Conservation (phyloP, 139 green algal genomes). For the Chlamydomonas sp. region DNA sequence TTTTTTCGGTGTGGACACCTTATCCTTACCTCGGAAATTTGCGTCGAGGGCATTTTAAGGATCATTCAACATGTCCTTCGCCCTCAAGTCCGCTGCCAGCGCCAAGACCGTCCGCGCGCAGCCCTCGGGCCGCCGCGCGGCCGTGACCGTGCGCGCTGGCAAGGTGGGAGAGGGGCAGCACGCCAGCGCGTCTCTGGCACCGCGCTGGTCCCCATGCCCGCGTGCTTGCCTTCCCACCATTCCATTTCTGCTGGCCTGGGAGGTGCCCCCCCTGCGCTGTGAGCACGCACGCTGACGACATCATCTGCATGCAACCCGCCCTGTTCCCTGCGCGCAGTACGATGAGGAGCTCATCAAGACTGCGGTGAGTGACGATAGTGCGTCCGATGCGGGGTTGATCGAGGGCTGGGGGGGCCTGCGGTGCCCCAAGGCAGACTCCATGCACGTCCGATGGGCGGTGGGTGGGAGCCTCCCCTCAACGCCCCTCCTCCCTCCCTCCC, state of each 20-base stretch:
- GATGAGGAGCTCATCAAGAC: constrained; percentile 21
- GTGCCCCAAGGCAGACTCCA: too few species aligned
- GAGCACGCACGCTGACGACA: neutral
- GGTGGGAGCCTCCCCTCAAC: neutral
- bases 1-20: neutral
- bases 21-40: neutral
- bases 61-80: constrained; percentile 9
- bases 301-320: neutral
- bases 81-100: constrained; percentile 6
- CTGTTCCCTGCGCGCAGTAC: constrained; percentile 3
- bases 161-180: neutral
- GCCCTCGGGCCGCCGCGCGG: neutral
- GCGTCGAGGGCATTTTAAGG: neutral
- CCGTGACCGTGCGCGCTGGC: neutral
- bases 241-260: neutral
- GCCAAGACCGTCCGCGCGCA: constrained; percentile 11
- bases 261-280: neutral
- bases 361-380: constrained; percentile 6
- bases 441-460: too few species aligned
- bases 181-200: neutral
- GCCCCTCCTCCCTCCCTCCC: neutral
- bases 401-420: too few species aligned
- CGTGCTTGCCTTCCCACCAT: neutral
- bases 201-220: neutral
- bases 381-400: too few species aligned